Evolutionary conservation across 768 basidiomycete species (phyloP).

Genomic region (Neoboletus magnificus): DNA sequence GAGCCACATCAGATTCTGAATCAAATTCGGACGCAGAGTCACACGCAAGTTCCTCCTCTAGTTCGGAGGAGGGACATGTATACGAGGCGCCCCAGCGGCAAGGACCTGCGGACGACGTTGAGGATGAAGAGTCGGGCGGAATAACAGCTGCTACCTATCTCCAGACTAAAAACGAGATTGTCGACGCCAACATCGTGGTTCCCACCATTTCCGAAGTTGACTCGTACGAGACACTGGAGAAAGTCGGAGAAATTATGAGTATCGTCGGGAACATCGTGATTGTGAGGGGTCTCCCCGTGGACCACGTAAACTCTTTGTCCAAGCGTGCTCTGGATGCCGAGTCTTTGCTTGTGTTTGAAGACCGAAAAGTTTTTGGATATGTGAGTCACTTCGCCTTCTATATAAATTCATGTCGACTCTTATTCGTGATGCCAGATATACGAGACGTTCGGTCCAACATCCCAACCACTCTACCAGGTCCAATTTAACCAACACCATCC

Average conservation of each 20-base stretch:
- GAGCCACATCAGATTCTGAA: slow-evolving; percentile 34
- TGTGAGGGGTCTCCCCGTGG: slow-evolving; percentile 57
- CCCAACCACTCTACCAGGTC: slow-evolving; percentile 86
- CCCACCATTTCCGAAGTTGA: slow-evolving; percentile 66
- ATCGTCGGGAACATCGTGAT: slow-evolving; percentile 73
- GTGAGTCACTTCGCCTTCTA: slow-evolving; percentile 45
- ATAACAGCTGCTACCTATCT: slow-evolving; percentile 43
- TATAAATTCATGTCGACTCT: slow-evolving; percentile 12
- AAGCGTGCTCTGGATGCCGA: slow-evolving; percentile 81
- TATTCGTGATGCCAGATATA: slow-evolving; percentile 54
- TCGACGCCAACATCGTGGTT: slow-evolving; percentile 53
- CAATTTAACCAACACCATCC: slow-evolving; percentile 70
- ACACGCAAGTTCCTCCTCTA: slow-evolving; percentile 19
- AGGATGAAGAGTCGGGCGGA: slow-evolving; percentile 52
- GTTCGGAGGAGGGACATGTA: slow-evolving; percentile 18
- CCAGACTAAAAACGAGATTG: slow-evolving; percentile 68
- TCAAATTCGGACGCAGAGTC: slow-evolving; percentile 37
- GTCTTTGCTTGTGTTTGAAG: slow-evolving; percentile 85
- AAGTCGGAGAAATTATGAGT: slow-evolving; percentile 74
- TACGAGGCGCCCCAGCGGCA: slow-evolving; percentile 1
- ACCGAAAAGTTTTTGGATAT: slow-evolving; percentile 86
- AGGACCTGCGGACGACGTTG: slow-evolving; percentile 29
- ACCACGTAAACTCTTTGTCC: slow-evolving; percentile 42
- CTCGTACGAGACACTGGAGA: slow-evolving; percentile 62
- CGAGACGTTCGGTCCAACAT: slow-evolving; percentile 94